Evolutionary conservation across 169 alveolate genomes (phyloP), one percentile per base, ranked within the genome.

Genomic region (Plasmodium coatneyi): DNA sequence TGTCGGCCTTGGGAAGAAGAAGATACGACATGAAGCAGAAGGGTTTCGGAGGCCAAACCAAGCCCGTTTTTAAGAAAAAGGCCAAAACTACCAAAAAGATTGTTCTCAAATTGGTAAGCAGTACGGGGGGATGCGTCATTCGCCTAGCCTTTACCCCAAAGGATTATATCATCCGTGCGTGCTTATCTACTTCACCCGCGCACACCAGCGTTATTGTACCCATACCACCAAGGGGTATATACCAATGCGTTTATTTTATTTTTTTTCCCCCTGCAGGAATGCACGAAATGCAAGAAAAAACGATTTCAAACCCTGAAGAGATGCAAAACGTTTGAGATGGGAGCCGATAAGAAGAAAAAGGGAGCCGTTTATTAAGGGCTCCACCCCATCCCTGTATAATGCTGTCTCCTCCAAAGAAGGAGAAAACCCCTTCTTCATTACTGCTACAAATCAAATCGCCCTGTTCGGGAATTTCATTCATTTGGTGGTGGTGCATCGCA

Each of bases 31-130:
- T 96, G 97, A 99, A 99, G 97, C 99, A 99, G 97, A 97, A 98
- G 54, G 99, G 99, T 87, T 99, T 98, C 95, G 99, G 99, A 71
- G 99, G 99, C 39, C 99, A 99, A 95, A 98, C 99, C 92, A 99
- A 99, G 96, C 99, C 99, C 71, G 98, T 99, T 93, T 98, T 99
- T 98, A 98, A 99, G 96, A 98, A 99, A 98, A 99, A 99, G 97
- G 99, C 99, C 28, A 99, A 99, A 98, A 98, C 99, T 74, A 99
- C 99, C 80, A 99, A 99, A 98, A 99, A 99, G 97, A 98, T 99
- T 94, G 99, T 99, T 82, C 98, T 99, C 83, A 98, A 98, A 95
- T 96, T 98, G 95, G 97, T 95, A 94, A 92, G 96, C 52, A 52
- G 25, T 25, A 16, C 28, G 66, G 22, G 4, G n/a, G 19, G 60